Base-by-base conservation (phyloP, 768 basidiomycete species). In the Arthromyces matolae region DNA sequence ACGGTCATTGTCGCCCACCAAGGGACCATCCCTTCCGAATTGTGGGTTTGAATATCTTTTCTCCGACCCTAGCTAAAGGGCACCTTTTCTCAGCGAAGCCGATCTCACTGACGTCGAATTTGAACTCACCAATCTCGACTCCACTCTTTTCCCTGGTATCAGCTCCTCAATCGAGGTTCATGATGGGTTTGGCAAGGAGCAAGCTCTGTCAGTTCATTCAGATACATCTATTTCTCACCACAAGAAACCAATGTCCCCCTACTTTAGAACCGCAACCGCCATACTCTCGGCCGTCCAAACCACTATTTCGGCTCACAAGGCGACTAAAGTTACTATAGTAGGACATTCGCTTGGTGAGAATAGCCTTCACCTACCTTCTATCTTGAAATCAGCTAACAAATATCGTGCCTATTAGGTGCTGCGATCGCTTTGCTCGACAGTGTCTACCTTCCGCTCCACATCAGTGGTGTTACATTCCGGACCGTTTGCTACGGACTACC, bases 381-480 rank as follows among this genome's bases (percentile, higher is more conserved):
- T 25, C n/a, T 24, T 20, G 27, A 20, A 4, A 14, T n/a, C n/a
- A n/a, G n/a, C n/a, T n/a, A n/a, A n/a, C n/a, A n/a, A n/a, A n/a
- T n/a, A n/a, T n/a, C n/a, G n/a, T n/a, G n/a, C n/a, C n/a, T n/a
- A n/a, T n/a, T n/a, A 67, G 78, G 80, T 38, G 81, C 71, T 27
- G 80, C 80, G 1, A 61, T 83, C 42, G 65, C 79, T 4, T 67
- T 84, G 12, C 67, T 85, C 13, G 80, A 83, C 46, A 65, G 75
- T 9, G 68, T 84, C 31, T 82, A 75, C 54, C 69, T 85, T 18
- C 74, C 74, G 8, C 61, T 79, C 20, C 75, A 79, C 55, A 62
- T 83, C 29, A 64, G 70, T 37, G 64, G 66, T 2, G 60, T 67
- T 9, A 63, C 61, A 8, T 68, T 72, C 56, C 64, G 46, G 31